phyloP scores from a whole-genome alignment of 2,329 filamentous ascomycete species.

The Monosporascus sp. region DNA sequence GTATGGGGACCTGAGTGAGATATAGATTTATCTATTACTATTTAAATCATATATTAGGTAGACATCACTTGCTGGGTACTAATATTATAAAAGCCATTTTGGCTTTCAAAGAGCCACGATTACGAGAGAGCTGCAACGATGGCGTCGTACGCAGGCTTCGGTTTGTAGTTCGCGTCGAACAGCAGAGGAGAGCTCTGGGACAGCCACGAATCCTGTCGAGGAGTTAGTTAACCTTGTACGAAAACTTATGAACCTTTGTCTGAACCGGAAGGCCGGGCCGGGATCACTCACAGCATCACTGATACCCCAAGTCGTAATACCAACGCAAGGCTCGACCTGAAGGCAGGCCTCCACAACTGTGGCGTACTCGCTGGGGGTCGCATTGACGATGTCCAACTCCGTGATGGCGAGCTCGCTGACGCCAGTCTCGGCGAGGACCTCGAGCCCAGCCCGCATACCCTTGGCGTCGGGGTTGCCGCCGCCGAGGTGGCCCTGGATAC shows the following conservation, averaged over 20 bases:
- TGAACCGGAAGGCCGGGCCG: no score
- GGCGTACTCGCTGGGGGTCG: constrained; percentile 38
- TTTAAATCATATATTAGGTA: background rate
- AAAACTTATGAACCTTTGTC: background rate
- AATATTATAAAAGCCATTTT: background rate
- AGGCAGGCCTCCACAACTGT: constrained; percentile 40
- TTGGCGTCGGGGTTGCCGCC: constrained; percentile 29
- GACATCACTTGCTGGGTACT: background rate
- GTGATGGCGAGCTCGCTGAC: constrained; percentile 49
- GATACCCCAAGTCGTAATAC: constrained; percentile 42
- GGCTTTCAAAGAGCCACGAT: background rate
- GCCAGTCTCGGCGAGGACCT: constrained; percentile 37
- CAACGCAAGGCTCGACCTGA: constrained; percentile 41
- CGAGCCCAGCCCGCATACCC: constrained; percentile 34
- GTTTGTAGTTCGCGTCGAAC: constrained; percentile 10
- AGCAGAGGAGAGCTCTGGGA: constrained; percentile 12
- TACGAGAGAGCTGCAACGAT: constrained; percentile 10
- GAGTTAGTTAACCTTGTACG: background rate
- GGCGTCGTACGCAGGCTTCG: constrained; percentile 12
- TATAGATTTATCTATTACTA: no score
- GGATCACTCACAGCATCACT: constrained; percentile 14
- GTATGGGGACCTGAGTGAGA: no score
- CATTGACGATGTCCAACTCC: constrained; percentile 49
- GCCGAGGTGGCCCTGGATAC: constrained; percentile 43
- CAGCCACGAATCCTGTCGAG: constrained; percentile 12